Evolutionary conservation across 2,329 filamentous ascomycete genomes (phyloP), one percentile per base, ranked within the genome.

Genomic region (Ophiostoma piceae): DNA sequence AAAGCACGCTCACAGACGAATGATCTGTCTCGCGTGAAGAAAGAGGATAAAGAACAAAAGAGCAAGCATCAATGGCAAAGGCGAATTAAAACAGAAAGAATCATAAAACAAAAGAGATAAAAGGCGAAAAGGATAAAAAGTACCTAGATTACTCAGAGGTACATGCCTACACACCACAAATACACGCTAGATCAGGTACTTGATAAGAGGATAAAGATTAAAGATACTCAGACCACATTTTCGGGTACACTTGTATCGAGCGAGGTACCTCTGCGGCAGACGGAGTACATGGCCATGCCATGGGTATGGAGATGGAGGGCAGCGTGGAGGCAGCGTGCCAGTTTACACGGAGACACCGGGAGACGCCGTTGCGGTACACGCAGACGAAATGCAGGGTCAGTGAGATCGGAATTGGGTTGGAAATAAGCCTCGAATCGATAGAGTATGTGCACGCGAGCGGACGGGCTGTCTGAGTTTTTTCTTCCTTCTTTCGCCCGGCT

Each of bases 311-410:
- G 37, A 39, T 29, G 11, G 57, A 32, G 57, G 26, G 14, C 14
- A 19, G 26, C 51, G 51, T 26, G 51, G n/a, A 57, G 54, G 26
- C 26, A 57, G 26, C 26, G 9, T 62, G 57, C 57, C 57, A 62
- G 22, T n/a, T 65, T 22, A 39, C 62, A 65, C 62, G 62, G 62
- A 65, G 32, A 39, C 62, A 39, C 62, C 62, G 62, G 62, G 29
- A 39, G 16, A 35, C 60, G 60, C 62, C 62, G 62, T 35, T 16
- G 51, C 60, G 60, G 14, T 35, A 29, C 35, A 64, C 16, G 60
- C 29, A 65, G 35, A 65, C 16, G 35, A 39, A 26, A 64, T 64
- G 60, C 60, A 35, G 19, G 62, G 62, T 37, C 35, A 39, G 32
- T 22, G 29, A 39, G 35, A 37, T n/a, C 32, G 57, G 57, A 62